phyloP scores from a whole-genome alignment of 352 stramenopile genomes.

The Phytophthora tubulina region DNA sequence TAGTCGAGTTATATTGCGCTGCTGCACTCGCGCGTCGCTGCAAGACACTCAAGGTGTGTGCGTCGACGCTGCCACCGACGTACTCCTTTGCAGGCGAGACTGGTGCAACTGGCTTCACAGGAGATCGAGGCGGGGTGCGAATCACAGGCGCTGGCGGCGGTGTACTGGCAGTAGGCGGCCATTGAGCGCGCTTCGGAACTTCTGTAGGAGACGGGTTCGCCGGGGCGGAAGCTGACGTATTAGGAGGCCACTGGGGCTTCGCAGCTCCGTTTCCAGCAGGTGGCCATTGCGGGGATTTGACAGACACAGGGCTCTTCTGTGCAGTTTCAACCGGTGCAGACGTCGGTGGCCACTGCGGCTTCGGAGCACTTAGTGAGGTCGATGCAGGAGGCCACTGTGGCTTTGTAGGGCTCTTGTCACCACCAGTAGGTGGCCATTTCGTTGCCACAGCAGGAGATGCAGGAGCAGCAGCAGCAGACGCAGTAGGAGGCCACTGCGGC shows the following conservation, averaged over 20 bases:
- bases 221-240: conserved; percentile 12
- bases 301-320: conserved; percentile 28
- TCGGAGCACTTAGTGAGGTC: conserved; percentile 28
- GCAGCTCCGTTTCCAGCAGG: conserved; percentile 26
- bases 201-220: conserved; percentile 16
- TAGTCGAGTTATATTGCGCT: conserved; percentile 69
- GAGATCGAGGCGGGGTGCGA: conserved; percentile 32
- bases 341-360: conserved; percentile 41
- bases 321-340: conserved; percentile 33
- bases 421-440: conserved; percentile 30
- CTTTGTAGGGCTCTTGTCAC: conserved; percentile 35
- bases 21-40: conserved; percentile 72
- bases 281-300: conserved; percentile 31
- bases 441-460: neutral
- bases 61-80: conserved; percentile 40
- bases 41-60: conserved; percentile 65
- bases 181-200: conserved; percentile 56
- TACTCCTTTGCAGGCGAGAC: conserved; percentile 17
- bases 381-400: conserved; percentile 47
- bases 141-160: conserved; percentile 28
- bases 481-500: conserved; percentile 51
- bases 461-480: conserved; percentile 24
- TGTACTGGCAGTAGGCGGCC: conserved; percentile 48
- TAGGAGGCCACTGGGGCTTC: conserved; percentile 58
- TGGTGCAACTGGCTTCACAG: conserved; percentile 27